Percentiles rank a stretch among this genome's conserved stretches.
phyloP scores from a whole-genome alignment of 169 alveolate genomes.

The Plasmodium coatneyi region DNA sequence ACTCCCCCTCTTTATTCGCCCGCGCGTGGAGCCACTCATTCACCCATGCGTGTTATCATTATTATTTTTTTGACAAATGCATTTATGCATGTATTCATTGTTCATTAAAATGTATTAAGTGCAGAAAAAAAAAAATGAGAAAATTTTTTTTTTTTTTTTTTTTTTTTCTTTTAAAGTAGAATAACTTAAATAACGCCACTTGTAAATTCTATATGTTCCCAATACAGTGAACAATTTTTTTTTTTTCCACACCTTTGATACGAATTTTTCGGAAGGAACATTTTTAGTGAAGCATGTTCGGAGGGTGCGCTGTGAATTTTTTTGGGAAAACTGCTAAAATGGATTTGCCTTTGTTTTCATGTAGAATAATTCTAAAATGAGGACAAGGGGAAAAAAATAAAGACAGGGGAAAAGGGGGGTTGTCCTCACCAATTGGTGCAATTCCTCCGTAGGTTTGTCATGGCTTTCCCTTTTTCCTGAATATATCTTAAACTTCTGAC shows the following conservation, averaged over 20 bases:
- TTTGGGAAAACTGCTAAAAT: not conserved
- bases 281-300: not conserved
- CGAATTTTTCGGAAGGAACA: not conserved
- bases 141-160: not conserved
- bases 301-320: not conserved
- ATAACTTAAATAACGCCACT: conserved; percentile 1
- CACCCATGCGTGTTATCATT: not conserved
- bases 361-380: not conserved
- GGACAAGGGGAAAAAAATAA: not conserved
- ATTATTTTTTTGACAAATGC: not conserved
- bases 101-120: not conserved
- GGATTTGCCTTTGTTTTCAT: not conserved
- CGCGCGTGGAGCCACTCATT: not conserved
- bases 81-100: not conserved
- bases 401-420: not conserved
- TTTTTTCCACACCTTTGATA: conserved; percentile 1
- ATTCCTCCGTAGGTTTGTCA: not conserved
- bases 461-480: not conserved
- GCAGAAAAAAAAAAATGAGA: conserved; percentile 1
- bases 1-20: not conserved
- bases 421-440: not conserved
- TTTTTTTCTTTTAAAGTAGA: not conserved
- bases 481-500: not conserved
- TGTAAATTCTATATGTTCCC: conserved; percentile 25
- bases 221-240: not conserved